These are phyloP conservation scores for Penicillium herquei DNA, from an alignment of 495 filamentous ascomycete genomes.

Conservation along the genomic window DNA sequence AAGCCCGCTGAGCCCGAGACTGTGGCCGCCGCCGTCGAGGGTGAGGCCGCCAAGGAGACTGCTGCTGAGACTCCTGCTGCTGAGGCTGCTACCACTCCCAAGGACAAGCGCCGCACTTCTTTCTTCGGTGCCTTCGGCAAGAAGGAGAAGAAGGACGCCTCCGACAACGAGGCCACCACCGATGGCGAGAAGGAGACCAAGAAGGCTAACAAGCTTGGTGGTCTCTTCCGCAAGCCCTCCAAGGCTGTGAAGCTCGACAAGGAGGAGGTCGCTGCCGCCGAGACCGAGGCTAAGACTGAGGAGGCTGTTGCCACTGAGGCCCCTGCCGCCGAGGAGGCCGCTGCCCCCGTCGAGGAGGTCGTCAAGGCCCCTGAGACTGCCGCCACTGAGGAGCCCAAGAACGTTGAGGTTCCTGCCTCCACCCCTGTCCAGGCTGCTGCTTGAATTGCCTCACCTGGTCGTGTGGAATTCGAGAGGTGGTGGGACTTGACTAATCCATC, in stretches of 20 bases:
- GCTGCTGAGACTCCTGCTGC: slow-evolving; percentile 31
- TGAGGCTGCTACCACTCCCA: slow-evolving; percentile 35
- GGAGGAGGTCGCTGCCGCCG: slow-evolving; percentile 32
- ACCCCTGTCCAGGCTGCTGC: slow-evolving; percentile 51
- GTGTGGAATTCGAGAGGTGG: slow-evolving; percentile 44
- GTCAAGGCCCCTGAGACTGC: slow-evolving; percentile 30
- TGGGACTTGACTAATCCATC: slow-evolving; percentile 38
- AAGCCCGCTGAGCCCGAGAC: slow-evolving; percentile 46
- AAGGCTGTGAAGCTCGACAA: slow-evolving; percentile 51
- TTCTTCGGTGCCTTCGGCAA: slow-evolving; percentile 55
- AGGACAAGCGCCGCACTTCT: slow-evolving; percentile 56
- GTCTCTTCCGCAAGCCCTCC: slow-evolving; percentile 57
- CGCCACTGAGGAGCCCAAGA: slow-evolving; percentile 30
- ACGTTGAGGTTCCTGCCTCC: slow-evolving; percentile 34
- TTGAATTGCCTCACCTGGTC: slow-evolving; percentile 35
- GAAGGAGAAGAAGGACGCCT: slow-evolving; percentile 54
- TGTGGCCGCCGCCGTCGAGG: slow-evolving; percentile 42
- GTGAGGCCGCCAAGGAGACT: slow-evolving; percentile 39
- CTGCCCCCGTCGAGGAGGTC: slow-evolving; percentile 28
- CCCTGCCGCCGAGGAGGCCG: slow-evolving; percentile 27
- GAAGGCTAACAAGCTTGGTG: slow-evolving; percentile 53
- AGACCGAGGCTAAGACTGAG: slow-evolving; percentile 36
- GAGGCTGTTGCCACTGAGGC: slow-evolving; percentile 33
- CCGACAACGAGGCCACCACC: slow-evolving; percentile 50
- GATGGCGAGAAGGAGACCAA: slow-evolving; percentile 48